Evolutionary conservation across 257 asterid species (phyloP), one percentile per base, ranked within the genome.

Genomic region (Verbena officinalis): DNA sequence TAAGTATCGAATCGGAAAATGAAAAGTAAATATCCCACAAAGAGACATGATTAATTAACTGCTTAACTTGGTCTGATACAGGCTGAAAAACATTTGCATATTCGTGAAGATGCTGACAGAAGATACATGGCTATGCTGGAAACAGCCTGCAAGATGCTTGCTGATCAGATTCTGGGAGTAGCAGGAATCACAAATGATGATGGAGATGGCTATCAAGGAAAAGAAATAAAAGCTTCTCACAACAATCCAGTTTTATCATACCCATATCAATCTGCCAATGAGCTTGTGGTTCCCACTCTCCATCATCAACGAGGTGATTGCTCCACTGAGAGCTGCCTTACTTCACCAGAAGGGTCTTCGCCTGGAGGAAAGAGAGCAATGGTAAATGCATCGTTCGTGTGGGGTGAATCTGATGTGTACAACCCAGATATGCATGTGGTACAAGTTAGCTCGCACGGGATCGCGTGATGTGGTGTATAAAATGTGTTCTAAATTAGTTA

Each of bases 31-130:
- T 17, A 36, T 51, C 31, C 17, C 40, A 4, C 7, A 21, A 27
- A 9, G 7, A 9, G 20, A 19, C 10, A 21, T 49, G 1, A 44
- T 33, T 9, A 0, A 11, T 27, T 17, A 49, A 39, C 20, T 17
- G 14, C 48, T 46, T 43, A 50, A 52, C 69, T 36, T 55, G 50
- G 56, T 58, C 46, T 15, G 33, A 27, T 48, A 51, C 89, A 89
- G 96, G 95, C 87, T 7, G 96, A 86, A 63, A 86, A 89, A 70
- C 96, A 86, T 69, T 51, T 86, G 76, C 95, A 84, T 73, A 86
- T 89, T 72, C 93, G 95, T 38, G 87, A 84, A 65, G 93, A 82
- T 55, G 95, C 95, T 0, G 93, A 89, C 69, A 80, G 70, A 68
- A 74, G 88, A 75, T 89, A 89, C 72, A 61, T 86, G 74, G 85